Conservation (phyloP, 257 asterid species). For the Solanum arcanum region DNA sequence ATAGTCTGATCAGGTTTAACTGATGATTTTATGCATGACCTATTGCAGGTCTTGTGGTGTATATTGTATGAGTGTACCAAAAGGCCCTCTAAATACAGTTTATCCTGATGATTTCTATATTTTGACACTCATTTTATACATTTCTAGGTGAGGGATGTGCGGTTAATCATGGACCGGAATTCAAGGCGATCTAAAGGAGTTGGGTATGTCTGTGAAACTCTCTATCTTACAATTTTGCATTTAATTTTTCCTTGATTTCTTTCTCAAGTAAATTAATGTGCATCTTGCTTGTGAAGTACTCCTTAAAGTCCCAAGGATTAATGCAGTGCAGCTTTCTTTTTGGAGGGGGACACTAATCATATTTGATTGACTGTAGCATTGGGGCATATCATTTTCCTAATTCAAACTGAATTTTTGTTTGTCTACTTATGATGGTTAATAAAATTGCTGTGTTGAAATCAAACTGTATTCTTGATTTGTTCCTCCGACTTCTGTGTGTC, state of each 20-base stretch:
- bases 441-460: not conserved
- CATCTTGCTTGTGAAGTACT: not conserved
- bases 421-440: not conserved
- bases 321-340: not conserved
- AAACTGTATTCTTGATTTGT: not conserved
- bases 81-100: not conserved
- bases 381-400: not conserved
- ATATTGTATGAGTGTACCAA: slow-evolving; percentile 5
- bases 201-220: slow-evolving; percentile 49
- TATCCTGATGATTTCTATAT: not conserved
- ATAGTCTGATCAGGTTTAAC: not conserved
- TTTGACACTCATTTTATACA: not conserved
- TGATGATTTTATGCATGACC: slow-evolving; percentile 10
- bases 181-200: slow-evolving; percentile 98
- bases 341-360: not conserved
- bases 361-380: not conserved
- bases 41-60: slow-evolving; percentile 7
- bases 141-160: slow-evolving; percentile 89
- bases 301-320: not conserved
- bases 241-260: not conserved
- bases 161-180: slow-evolving; percentile 93
- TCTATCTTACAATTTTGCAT: not conserved
- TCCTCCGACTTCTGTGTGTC: not conserved
- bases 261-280: not conserved
- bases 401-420: not conserved